A percentile compares a stretch with the other conserved stretches of the same genome.
Conservation (phyloP, 352 stramenopile species). For the Phytophthora rubi region DNA sequence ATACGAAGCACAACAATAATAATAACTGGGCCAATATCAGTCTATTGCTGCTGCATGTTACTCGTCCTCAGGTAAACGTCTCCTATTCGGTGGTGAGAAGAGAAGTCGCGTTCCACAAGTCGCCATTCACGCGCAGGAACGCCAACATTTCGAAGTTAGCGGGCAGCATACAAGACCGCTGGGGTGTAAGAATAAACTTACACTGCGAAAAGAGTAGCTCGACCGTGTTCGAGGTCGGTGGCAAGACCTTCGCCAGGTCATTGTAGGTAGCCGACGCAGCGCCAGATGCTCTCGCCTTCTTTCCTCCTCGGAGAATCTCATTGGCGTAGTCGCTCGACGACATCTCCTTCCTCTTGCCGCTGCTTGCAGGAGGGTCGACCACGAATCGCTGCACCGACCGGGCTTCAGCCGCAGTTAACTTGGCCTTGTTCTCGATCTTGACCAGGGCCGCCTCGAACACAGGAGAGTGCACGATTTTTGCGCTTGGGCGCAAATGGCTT, state of each 20-base stretch:
- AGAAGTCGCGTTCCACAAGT: slow-evolving; percentile 14
- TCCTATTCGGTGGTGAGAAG: background rate
- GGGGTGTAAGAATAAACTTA: slow-evolving; percentile 6
- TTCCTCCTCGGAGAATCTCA: slow-evolving; percentile 8
- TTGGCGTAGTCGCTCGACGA: slow-evolving; percentile 1
- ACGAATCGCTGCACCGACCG: background rate
- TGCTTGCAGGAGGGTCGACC: background rate
- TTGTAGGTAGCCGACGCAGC: background rate
- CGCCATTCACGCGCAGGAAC: slow-evolving; percentile 10
- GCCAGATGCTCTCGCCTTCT: background rate
- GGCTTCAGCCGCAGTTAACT: background rate
- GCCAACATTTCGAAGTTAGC: slow-evolving; percentile 11
- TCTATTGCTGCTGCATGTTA: slow-evolving; percentile 1
- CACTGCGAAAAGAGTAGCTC: slow-evolving; percentile 16
- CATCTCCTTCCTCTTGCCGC: background rate
- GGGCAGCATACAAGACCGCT: slow-evolving; percentile 3
- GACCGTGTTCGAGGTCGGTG: slow-evolving; percentile 16
- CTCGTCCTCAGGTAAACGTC: background rate
- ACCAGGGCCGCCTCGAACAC: background rate
- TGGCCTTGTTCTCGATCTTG: background rate
- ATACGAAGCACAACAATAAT: slow-evolving; percentile 3
- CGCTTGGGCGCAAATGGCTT: background rate
- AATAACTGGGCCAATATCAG: slow-evolving; percentile 5
- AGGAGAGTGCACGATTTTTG: slow-evolving; percentile 6
- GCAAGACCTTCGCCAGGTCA: slow-evolving; percentile 14